Conservation (phyloP, 2,329 filamentous ascomycete species). For the Venturia nashicola region DNA sequence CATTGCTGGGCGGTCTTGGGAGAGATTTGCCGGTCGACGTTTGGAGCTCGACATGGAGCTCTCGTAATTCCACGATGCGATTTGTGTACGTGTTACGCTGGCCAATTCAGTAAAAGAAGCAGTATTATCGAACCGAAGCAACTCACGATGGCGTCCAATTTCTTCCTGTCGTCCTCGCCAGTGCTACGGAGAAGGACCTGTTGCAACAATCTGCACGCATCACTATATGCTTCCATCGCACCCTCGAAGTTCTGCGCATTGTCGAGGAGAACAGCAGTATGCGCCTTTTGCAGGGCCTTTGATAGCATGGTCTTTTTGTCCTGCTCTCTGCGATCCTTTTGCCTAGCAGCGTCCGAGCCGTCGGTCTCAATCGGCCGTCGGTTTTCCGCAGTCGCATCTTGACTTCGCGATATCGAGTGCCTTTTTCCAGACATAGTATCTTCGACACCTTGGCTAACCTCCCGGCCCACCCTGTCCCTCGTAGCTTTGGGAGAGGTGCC, state of each 20-base stretch:
- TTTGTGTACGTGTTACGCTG: conserved; percentile 82
- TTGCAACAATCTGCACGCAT: conserved; percentile 79
- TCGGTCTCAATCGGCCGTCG: not conserved
- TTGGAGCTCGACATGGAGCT: conserved; percentile 47
- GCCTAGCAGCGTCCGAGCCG: conserved; percentile 27
- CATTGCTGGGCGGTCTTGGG: conserved; percentile 56
- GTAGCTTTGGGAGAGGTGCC: not conserved
- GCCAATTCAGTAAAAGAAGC: not conserved
- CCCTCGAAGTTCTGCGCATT: conserved; percentile 92
- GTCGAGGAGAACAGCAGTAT: conserved; percentile 87
- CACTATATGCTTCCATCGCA: conserved; percentile 77
- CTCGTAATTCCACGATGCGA: conserved; percentile 75
- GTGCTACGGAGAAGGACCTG: conserved; percentile 78
- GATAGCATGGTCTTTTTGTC: conserved; percentile 88
- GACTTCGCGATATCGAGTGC: not conserved
- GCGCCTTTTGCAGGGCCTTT: conserved; percentile 88
- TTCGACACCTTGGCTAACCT: not conserved
- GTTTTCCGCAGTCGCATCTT: not conserved
- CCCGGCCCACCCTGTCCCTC: not conserved
- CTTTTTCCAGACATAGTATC: not conserved
- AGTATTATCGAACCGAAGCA: not conserved
- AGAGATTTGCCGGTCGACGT: conserved; percentile 56
- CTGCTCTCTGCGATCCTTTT: conserved; percentile 32
- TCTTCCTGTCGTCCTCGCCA: conserved; percentile 75
- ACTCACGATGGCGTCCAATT: conserved; percentile 86